Percentiles rank a stretch among this genome's conserved stretches.
Conservation (phyloP, 768 basidiomycete genomes). For the Pisolithus sp. region DNA sequence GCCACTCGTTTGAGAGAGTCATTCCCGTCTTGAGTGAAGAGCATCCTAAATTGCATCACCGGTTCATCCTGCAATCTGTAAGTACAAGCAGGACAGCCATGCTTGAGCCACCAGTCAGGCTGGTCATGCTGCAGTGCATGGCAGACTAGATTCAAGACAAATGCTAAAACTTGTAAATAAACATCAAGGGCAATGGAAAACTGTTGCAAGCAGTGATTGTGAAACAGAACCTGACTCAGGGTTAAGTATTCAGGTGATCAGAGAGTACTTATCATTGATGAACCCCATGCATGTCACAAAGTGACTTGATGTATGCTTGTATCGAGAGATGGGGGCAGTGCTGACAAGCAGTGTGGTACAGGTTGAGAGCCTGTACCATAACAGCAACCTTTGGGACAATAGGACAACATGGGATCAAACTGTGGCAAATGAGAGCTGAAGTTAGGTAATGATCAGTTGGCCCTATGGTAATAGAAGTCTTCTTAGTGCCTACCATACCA, state of each 20-base stretch:
- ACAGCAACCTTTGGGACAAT: too few species aligned
- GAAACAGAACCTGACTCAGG: constrained; percentile 7
- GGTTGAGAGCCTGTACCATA: neutral
- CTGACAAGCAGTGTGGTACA: constrained; percentile 5
- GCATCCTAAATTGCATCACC: neutral
- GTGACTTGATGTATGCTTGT: constrained; percentile 11
- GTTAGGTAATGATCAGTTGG: neutral
- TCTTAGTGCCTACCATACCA: too few species aligned
- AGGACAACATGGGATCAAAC: too few species aligned
- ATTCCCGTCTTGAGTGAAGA: constrained; percentile 1
- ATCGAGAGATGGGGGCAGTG: constrained; percentile 13
- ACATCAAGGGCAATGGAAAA: constrained; percentile 1
- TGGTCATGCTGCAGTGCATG: neutral
- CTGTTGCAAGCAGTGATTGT: neutral
- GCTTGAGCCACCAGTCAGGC: constrained; percentile 3
- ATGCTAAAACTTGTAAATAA: constrained; percentile 7
- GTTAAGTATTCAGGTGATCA: neutral
- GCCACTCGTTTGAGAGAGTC: too few species aligned
- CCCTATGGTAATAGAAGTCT: too few species aligned
- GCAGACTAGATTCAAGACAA: neutral
- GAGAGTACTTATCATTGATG: neutral
- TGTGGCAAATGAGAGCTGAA: neutral
- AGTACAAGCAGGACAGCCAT: constrained; percentile 10
- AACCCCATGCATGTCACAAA: constrained; percentile 12
- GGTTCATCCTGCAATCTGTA: constrained; percentile 7